Evolutionary conservation across 2,329 filamentous ascomycete species (phyloP), one percentile per base, ranked within the genome.

Genomic region (Phialemoniopsis sp.): DNA sequence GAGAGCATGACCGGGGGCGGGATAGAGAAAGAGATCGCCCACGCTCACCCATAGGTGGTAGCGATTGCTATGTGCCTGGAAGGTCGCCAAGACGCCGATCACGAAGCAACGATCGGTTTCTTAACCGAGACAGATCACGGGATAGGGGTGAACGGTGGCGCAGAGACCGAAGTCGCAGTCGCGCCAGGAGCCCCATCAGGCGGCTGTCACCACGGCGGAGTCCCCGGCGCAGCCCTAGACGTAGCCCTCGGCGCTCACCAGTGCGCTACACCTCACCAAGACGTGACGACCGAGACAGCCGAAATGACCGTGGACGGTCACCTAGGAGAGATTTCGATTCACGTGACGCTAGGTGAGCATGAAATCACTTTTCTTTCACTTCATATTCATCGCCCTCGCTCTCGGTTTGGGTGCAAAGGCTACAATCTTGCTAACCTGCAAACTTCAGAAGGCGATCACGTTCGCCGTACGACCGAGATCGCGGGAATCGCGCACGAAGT

Each of bases 391-490:
- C 50, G 54, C 51, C 40, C 45, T 26, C 41, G 35, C 47, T 40
- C 51, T 38, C 33, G 33, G n/a, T 28, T 29, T 26, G 21, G 10
- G 21, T 6, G 6, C 6, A 26, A 10, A 26, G 6, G 6, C 21
- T 28, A 21, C 28, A 33, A 37, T 39, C 37, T 33, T 35, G 40
- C 40, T 33, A 26, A 34, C 33, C 33, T 32, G 32, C 19, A 13
- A 12, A 29, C 39, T 18, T 46, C 46, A 75, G 72, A 56, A 67
- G 73, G 45, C 65, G 76, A 49, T 80, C 76, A 17, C 67, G 76
- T 35, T 79, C 76, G 28, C 75, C 76, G 2, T 68, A 66, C 42
- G 64, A 64, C 30, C 62, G 71, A 52, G 72, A 76, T 43, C 67
- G 64, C 32, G 45, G 60, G 19, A 64, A 61, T 29, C 54, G 59